Evolutionary conservation across 352 stramenopile species (phyloP).

Genomic region (Phytophthora multivora): DNA sequence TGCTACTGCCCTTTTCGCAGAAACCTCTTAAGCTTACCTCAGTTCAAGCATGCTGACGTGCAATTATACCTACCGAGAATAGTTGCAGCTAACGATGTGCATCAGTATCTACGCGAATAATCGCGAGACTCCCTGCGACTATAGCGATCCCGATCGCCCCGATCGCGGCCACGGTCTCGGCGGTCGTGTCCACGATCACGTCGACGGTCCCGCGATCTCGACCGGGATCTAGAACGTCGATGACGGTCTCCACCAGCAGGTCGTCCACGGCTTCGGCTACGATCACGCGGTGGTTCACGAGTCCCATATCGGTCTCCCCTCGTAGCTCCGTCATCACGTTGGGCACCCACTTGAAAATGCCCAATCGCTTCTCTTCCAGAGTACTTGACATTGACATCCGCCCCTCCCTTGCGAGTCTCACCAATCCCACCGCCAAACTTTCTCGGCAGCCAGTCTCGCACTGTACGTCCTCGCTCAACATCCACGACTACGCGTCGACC

Average conservation of each 20-base stretch:
- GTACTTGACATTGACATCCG: constrained; percentile 88
- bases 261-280: constrained; percentile 54
- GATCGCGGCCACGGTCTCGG: constrained; percentile 45
- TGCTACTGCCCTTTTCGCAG: background rate
- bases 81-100: constrained; percentile 3
- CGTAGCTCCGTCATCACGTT: constrained; percentile 34
- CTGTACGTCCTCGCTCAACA: constrained; percentile 97
- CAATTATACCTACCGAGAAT: constrained; percentile 16
- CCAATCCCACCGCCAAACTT: constrained; percentile 95
- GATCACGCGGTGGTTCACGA: constrained; percentile 30
- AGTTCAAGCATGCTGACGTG: constrained; percentile 12
- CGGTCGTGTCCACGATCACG: constrained; percentile 45
- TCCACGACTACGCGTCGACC: constrained; percentile 96
- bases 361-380: constrained; percentile 61
- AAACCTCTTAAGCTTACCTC: constrained; percentile 10
- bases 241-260: constrained; percentile 33
- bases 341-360: constrained; percentile 39
- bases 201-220: constrained; percentile 44
- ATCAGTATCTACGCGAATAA: constrained; percentile 44
- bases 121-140: constrained; percentile 59
- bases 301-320: constrained; percentile 41
- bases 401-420: constrained; percentile 78
- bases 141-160: constrained; percentile 45
- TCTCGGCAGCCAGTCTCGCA: constrained; percentile 95
- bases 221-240: constrained; percentile 27